Base-by-base conservation (phyloP, 331 rosid genomes). In the Acacia concinna region DNA sequence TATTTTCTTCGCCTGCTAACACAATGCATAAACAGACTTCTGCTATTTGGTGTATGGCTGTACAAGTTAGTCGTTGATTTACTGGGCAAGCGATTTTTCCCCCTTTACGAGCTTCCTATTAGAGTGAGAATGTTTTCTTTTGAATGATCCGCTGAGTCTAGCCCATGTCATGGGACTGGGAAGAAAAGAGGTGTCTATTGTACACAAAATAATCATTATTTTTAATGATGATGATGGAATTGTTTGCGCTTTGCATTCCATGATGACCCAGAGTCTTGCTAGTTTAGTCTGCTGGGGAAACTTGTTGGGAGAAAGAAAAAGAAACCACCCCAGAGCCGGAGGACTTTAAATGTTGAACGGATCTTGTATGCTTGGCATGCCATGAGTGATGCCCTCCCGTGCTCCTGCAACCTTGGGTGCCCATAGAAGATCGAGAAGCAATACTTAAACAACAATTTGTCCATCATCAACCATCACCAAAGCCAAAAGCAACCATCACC, bases 1-100 rank as follows among this genome's bases (percentile, higher is more conserved):
- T 3, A 5, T 60, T 60, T 43, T 62, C 44, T 63, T 78, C 31
- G 63, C 73, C 38, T 85, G 49, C 73, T 62, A 78, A 38, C 70
- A 27, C 41, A 17, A 73, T 57, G 56, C 86, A 54, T 54, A 71
- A 66, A 41, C 76, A 37, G 15, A 54, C 40, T 18, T 74, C 49
- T 20, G 41, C 28, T 5, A 7, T 1, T 54, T 10, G 44, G 35
- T 15, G 37, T n/a, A 73, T 46, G 63, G 30, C 43, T 15, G 74
- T 69, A 70, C 18, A 18, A 70, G 60, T 20, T 27, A 44, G 41
- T 17, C 10, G 9, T 30, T 71, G 28, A 47, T 47, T 46, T 46
- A 31, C 43, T 3, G 30, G 4, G 30, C 38, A 71, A 46, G 13
- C 28, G 0, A 52, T 52, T 7, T n/a, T 52, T n/a, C 7, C 54